phyloP scores from a whole-genome alignment of 2,329 filamentous ascomycete species.

The Aspergillus glaucus region DNA sequence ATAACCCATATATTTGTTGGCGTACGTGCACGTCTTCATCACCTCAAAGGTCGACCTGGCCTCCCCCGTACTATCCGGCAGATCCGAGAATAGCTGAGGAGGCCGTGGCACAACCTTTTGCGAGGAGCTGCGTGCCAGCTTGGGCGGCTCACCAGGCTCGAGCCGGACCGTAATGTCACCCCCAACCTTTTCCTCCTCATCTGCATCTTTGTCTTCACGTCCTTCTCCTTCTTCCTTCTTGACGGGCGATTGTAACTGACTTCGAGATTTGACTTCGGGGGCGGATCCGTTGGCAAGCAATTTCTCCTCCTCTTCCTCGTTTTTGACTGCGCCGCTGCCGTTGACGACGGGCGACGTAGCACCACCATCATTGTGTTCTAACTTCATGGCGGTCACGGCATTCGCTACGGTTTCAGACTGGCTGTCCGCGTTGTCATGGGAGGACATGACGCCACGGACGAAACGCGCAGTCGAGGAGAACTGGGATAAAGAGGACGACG shows the following conservation, averaged over 20 bases:
- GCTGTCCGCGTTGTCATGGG: conserved; percentile 36
- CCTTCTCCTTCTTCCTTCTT: conserved; percentile 28
- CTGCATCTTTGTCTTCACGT: conserved; percentile 5
- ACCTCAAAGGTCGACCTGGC: conserved; percentile 71
- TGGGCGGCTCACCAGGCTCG: conserved; percentile 61
- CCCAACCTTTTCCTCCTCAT: conserved; percentile 49
- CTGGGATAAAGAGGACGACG: conserved; percentile 1
- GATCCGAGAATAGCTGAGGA: conserved; percentile 62
- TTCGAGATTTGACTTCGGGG: conserved; percentile 16
- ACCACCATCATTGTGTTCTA: conserved; percentile 20
- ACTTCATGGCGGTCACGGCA: conserved; percentile 32
- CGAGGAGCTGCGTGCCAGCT: conserved; percentile 65
- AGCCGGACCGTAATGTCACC: conserved; percentile 58
- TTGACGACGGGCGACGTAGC: conserved; percentile 19
- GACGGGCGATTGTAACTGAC: conserved; percentile 17
- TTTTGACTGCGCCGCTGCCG: conserved; percentile 19
- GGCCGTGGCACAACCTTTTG: conserved; percentile 61
- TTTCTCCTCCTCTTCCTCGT: conserved; percentile 8
- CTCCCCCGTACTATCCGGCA: conserved; percentile 71
- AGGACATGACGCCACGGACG: conserved; percentile 38
- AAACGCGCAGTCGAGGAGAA: conserved; percentile 13
- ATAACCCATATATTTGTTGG: conserved; percentile 81
- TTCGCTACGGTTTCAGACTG: conserved; percentile 28
- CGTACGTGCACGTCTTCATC: conserved; percentile 81
- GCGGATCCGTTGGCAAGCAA: background rate